Conservation (phyloP, 148 eudicot genomes). For the Vaccinium macrocarpon region DNA sequence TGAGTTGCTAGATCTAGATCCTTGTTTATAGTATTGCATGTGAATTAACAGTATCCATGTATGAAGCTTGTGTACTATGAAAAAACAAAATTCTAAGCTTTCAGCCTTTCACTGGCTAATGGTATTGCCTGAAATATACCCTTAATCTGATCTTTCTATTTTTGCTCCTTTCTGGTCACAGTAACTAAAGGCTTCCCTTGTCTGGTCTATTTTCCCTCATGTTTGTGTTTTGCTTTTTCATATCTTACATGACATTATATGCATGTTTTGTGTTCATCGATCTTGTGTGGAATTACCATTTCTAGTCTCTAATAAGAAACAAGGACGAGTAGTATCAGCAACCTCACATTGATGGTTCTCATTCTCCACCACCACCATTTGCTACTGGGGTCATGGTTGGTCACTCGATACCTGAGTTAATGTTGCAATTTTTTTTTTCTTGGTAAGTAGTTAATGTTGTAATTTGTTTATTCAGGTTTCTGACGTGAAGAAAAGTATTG, state of each 20-base stretch:
- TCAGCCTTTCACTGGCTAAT: too few relatives aligned
- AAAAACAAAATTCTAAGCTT: too few relatives aligned
- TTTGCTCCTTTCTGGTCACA: neutral
- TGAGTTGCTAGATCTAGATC: neutral
- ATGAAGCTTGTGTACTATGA: too few relatives aligned
- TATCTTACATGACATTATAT: neutral
- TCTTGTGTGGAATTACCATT: neutral
- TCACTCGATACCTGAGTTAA: neutral
- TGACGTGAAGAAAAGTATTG: slow-evolving; percentile 65
- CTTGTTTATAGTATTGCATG: too few relatives aligned
- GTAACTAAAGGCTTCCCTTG: neutral
- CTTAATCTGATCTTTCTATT: neutral
- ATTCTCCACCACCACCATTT: neutral
- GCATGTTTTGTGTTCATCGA: neutral
- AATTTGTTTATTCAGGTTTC: slow-evolving; percentile 40
- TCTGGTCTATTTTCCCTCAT: neutral
- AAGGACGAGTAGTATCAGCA: neutral
- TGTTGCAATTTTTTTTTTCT: neutral
- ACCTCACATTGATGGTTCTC: neutral
- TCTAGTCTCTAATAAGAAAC: neutral
- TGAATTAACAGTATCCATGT: too few relatives aligned
- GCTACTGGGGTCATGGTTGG: neutral
- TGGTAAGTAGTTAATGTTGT: slow-evolving; percentile 21
- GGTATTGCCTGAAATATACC: neutral
- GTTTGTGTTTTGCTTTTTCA: neutral